Percentiles rank a stretch among this genome's conserved stretches.
Conservation (phyloP, 306 rosid genomes). For the Mimosa pudica region DNA sequence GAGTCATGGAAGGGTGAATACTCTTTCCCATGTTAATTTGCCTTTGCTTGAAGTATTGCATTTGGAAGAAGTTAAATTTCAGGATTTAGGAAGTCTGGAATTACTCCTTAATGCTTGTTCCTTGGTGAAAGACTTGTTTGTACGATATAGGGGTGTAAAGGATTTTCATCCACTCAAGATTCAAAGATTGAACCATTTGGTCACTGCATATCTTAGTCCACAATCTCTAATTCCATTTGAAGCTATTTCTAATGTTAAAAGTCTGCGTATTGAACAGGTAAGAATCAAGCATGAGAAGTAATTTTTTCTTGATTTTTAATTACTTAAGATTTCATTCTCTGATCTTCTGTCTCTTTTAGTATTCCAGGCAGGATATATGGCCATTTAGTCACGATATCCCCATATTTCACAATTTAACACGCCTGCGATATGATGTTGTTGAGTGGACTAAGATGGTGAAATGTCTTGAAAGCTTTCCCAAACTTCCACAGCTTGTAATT, state of each 20-base stretch:
- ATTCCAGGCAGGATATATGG: neutral
- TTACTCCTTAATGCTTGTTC: neutral
- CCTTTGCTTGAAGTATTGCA: neutral
- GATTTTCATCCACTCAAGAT: neutral
- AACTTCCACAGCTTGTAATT: neutral
- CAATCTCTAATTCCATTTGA: neutral
- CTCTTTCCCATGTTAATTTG: neutral
- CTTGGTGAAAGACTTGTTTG: neutral
- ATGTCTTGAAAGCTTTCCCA: neutral
- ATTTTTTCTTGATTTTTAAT: neutral
- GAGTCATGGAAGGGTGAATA: neutral
- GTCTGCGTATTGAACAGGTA: neutral
- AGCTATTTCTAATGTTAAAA: neutral
- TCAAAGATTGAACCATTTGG: neutral
- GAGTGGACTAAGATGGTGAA: neutral
- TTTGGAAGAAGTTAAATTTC: neutral
- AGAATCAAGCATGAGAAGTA: neutral
- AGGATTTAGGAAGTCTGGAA: neutral
- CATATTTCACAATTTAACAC: constrained; percentile 19
- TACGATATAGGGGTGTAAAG: neutral
- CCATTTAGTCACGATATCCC: neutral
- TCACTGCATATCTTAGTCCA: neutral
- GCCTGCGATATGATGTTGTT: neutral
- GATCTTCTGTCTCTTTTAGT: neutral
- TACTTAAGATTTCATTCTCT: neutral